phyloP scores from a whole-genome alignment of 495 filamentous ascomycete species.

The Neurospora tetraspora region DNA sequence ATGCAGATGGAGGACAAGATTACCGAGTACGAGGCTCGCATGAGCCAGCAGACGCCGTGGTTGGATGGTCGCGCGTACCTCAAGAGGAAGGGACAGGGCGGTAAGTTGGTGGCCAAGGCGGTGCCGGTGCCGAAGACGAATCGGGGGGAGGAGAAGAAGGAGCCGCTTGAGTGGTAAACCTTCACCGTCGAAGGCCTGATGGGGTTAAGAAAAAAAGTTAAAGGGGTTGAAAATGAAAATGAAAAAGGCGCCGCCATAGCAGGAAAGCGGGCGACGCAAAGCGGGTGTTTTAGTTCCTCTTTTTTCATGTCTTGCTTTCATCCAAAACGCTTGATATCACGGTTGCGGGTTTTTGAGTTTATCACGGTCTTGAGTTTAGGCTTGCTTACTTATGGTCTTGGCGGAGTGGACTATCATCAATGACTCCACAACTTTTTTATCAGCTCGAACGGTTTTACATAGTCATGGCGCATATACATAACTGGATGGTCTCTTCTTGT shows the following conservation, averaged over 20 bases:
- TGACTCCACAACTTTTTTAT: not conserved
- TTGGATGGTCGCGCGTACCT: conserved; percentile 84
- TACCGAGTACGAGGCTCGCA: conserved; percentile 64
- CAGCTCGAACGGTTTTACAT: not conserved
- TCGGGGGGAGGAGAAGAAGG: conserved; percentile 69
- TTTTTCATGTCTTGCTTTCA: not conserved
- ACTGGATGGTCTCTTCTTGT: not conserved
- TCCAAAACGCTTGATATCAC: not conserved
- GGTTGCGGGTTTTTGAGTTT: not conserved
- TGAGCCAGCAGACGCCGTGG: conserved; percentile 78
- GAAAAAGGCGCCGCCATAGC: not conserved
- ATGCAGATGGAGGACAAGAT: conserved; percentile 90
- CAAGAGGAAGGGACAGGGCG: conserved; percentile 52
- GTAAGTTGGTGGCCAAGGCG: conserved; percentile 68
- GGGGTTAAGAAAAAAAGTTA: not conserved
- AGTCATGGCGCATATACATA: not conserved
- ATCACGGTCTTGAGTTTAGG: not conserved
- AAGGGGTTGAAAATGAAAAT: not conserved
- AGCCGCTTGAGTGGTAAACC: conserved; percentile 81
- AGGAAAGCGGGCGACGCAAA: not conserved
- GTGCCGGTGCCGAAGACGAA: conserved; percentile 85
- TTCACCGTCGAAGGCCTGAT: not conserved
- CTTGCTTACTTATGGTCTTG: not conserved
- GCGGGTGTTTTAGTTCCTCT: not conserved
- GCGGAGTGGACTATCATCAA: not conserved